Conservation (phyloP, 2,329 filamentous ascomycete genomes). For the Drechslera avenae region DNA sequence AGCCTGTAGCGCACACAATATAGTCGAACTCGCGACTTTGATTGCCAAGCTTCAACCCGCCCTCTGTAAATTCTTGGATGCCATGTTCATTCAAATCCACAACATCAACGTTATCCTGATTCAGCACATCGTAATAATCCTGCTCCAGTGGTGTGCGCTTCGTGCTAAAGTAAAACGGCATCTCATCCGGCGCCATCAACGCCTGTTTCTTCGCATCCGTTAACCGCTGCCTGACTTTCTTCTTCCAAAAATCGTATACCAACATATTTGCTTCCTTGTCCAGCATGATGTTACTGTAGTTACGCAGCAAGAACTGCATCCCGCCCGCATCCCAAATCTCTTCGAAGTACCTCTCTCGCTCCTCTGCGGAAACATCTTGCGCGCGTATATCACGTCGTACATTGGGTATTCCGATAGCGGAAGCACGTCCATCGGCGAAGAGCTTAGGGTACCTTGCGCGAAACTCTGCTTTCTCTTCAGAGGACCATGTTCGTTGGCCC, state of each 20-base stretch:
- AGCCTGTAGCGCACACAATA: slow-evolving; percentile 56
- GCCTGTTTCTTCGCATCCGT: slow-evolving; percentile 47
- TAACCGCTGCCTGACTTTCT: slow-evolving; percentile 46
- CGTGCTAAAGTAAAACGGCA: slow-evolving; percentile 50
- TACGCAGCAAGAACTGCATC: slow-evolving; percentile 45
- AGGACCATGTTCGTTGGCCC: slow-evolving; percentile 25
- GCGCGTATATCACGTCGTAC: slow-evolving; percentile 9
- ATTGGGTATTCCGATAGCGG: slow-evolving; percentile 21
- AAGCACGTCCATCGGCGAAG: background rate
- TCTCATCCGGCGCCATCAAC: slow-evolving; percentile 48
- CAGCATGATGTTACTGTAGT: slow-evolving; percentile 42
- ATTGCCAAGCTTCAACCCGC: slow-evolving; percentile 56
- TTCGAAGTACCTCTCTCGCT: slow-evolving; percentile 24
- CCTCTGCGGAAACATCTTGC: slow-evolving; percentile 20
- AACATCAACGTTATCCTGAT: slow-evolving; percentile 55
- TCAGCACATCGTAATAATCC: slow-evolving; percentile 50
- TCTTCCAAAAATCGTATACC: slow-evolving; percentile 57
- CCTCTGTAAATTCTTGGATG: slow-evolving; percentile 55
- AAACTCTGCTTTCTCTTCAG: slow-evolving; percentile 25
- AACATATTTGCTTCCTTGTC: slow-evolving; percentile 48
- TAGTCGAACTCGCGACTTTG: slow-evolving; percentile 59
- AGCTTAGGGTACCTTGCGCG: slow-evolving; percentile 21
- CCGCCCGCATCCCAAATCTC: slow-evolving; percentile 44
- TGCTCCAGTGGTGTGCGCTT: slow-evolving; percentile 48
- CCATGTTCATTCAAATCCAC: slow-evolving; percentile 47